These are phyloP conservation scores for Pichia cactophila DNA, from an alignment of 1,139 yeast species.

Conservation along the genomic window DNA sequence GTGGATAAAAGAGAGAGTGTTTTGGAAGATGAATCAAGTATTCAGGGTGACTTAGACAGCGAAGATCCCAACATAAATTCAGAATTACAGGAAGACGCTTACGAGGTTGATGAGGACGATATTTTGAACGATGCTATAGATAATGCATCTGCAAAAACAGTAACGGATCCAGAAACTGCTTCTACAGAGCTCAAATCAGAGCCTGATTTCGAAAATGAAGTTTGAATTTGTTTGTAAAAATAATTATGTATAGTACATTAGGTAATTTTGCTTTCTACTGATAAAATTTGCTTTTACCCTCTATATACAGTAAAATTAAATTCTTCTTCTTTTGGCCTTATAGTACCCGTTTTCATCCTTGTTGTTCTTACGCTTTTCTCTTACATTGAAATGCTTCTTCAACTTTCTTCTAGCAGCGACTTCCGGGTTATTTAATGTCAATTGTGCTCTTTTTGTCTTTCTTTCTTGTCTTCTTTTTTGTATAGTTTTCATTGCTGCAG, in stretches of 20 bases:
- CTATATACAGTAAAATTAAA: not conserved
- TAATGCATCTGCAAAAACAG: not conserved
- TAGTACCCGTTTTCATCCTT: slow-evolving; percentile 75
- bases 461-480: slow-evolving; percentile 65
- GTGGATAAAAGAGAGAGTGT: slow-evolving; percentile 1
- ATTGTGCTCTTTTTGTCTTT: slow-evolving; percentile 64
- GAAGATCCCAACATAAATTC: slow-evolving; percentile 8
- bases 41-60: not conserved
- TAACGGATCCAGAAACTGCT: not conserved
- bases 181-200: not conserved
- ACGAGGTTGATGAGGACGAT: slow-evolving; percentile 5
- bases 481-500: slow-evolving; percentile 56
- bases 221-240: not conserved
- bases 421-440: slow-evolving; percentile 77
- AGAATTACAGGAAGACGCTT: slow-evolving; percentile 1
- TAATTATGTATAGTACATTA: not conserved
- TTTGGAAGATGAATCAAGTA: not conserved
- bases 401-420: slow-evolving; percentile 68
- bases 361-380: slow-evolving; percentile 69
- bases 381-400: slow-evolving; percentile 63
- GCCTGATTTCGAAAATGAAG: not conserved
- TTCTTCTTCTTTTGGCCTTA: slow-evolving; percentile 47
- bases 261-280: not conserved
- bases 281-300: not conserved
- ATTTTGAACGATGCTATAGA: not conserved